phyloP scores from a whole-genome alignment of 768 basidiomycete genomes.

The Mycena leptocephala region DNA sequence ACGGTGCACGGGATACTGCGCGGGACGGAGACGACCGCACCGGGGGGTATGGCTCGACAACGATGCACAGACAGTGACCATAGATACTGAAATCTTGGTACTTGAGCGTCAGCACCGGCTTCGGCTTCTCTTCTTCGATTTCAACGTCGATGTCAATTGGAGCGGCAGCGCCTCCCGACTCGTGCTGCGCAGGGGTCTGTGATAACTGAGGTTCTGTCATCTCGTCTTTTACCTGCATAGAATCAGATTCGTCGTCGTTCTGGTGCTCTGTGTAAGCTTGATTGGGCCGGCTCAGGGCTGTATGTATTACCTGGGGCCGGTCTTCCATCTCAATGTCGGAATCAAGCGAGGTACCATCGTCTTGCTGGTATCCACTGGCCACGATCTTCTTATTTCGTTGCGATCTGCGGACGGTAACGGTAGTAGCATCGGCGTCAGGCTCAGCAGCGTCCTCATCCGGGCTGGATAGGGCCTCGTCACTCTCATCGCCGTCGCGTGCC shows the following conservation, averaged over 20 bases:
- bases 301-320: constrained; percentile 22
- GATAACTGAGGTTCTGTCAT: constrained; percentile 20
- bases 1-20: constrained; percentile 48
- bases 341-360: constrained; percentile 41
- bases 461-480: constrained; percentile 37
- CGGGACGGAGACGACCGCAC: constrained; percentile 58
- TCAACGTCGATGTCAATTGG: constrained; percentile 66
- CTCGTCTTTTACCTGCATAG: constrained; percentile 39
- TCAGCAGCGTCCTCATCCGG: constrained; percentile 44
- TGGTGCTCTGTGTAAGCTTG: constrained; percentile 14
- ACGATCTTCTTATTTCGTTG: constrained; percentile 48
- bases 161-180: constrained; percentile 30
- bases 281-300: constrained; percentile 3
- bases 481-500: constrained; percentile 40
- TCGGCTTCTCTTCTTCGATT: constrained; percentile 82
- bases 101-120: constrained; percentile 74
- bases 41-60: constrained; percentile 90
- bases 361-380: constrained; percentile 44
- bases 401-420: constrained; percentile 45
- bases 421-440: constrained; percentile 28
- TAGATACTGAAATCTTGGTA: constrained; percentile 83
- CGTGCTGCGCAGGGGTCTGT: constrained; percentile 1
- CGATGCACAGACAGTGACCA: constrained; percentile 84
- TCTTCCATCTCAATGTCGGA: constrained; percentile 35
- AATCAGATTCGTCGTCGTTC: not conserved